These are phyloP conservation scores for Colletotrichum aenigma DNA, from an alignment of 2,329 filamentous ascomycete species.

Conservation along the genomic window DNA sequence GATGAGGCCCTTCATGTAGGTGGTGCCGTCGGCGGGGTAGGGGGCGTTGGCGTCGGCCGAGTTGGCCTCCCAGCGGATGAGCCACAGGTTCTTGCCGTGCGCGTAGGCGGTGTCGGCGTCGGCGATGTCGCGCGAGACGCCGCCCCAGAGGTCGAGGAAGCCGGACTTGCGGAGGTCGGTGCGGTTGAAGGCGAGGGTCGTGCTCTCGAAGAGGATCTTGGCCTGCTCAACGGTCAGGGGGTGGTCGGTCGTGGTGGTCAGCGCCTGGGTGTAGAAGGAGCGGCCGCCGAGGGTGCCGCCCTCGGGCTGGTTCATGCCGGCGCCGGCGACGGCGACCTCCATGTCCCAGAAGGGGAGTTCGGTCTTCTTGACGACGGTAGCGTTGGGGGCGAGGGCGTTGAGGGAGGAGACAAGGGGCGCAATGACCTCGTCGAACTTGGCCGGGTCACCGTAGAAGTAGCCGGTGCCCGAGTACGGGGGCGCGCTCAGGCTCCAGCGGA, in stretches of 20 bases:
- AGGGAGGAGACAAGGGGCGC: conserved; percentile 4
- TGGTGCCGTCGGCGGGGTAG: conserved; percentile 51
- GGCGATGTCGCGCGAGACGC: conserved; percentile 34
- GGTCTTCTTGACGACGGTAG: conserved; percentile 1
- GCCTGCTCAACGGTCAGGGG: conserved; percentile 15
- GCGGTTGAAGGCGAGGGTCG: conserved; percentile 12
- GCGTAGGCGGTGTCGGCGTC: conserved; percentile 37
- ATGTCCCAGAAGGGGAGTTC: conserved; percentile 21
- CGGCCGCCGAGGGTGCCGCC: conserved; percentile 14
- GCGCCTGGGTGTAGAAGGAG: conserved; percentile 17
- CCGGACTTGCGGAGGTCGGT: conserved; percentile 17
- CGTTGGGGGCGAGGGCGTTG: not conserved
- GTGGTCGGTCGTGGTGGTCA: conserved; percentile 18
- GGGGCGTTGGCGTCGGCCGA: conserved; percentile 43
- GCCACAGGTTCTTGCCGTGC: conserved; percentile 44
- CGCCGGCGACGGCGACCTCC: conserved; percentile 18
- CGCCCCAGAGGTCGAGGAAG: conserved; percentile 23
- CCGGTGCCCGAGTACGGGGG: conserved; percentile 1
- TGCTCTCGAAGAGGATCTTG: conserved; percentile 14
- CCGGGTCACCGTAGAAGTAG: conserved; percentile 21
- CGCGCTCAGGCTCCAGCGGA: conserved; percentile 13
- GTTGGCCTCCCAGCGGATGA: conserved; percentile 31
- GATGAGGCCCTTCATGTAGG: conserved; percentile 48
- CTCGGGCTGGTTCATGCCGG: conserved; percentile 18
- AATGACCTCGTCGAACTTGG: conserved; percentile 10